Evolutionary conservation across 148 eudicot species (phyloP), one percentile per base, ranked within the genome.

Genomic region (Silene latifolia): DNA sequence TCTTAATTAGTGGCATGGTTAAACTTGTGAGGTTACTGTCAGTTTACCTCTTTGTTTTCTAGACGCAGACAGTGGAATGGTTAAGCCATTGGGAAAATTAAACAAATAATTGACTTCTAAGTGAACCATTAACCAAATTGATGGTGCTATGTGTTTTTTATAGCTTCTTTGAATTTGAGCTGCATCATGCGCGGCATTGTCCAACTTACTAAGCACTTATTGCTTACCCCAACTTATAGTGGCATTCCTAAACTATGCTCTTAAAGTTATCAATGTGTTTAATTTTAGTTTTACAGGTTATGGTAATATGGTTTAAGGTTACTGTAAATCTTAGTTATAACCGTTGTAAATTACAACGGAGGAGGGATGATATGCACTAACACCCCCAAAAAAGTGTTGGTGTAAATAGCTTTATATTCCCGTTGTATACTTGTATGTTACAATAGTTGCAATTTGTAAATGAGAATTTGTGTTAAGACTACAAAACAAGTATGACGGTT

Each of bases 71-170:
- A 70, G 20, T 5, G 73, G 48, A 32, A 42, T 67, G 3, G 47
- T 35, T 72, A 58, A 72, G 20, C 3, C 56, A 12, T 62, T 62
- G 76, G 63, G 35, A 19, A 58, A 47, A 14, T 18, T 77, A 70
- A 77, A 77, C 61, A 61, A 71, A 27, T 27, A 63, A 77, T 77
- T 77, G 80, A 70, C 80, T 77, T 71, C 10, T 32, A 70, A 48
- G 23, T 67, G 7, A 42, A 42, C 71, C 25, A 42, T 67, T n/a
- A 67, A 11, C 51, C 71, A 25, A 76, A 59, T 68, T 23, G 48
- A 67, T 44, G 67, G 76, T 46, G 25, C 58, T 72, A 7, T 5
- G 21, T 74, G 47, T 63, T 25, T 63, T 73, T 13, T 57, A 67
- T 47, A 76, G 8, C n/a, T 76, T 44, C 12, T 46, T 77, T 77